phyloP scores from a whole-genome alignment of 257 asterid genomes.

The Lycium barbarum region DNA sequence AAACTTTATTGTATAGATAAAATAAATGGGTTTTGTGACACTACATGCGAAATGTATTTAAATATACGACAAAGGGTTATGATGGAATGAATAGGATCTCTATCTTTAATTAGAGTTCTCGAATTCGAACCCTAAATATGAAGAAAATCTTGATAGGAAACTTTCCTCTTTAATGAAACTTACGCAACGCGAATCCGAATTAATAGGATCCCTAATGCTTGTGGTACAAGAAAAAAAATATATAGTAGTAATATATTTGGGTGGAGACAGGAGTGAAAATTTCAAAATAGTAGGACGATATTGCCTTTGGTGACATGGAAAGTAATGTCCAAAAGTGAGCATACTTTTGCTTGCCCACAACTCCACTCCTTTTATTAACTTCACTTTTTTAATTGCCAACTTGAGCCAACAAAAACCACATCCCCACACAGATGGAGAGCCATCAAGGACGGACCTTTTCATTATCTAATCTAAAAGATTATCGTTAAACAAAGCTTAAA shows the following conservation, averaged over 20 bases:
- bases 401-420: constrained; percentile 20
- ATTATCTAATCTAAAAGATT: neutral
- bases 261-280: neutral
- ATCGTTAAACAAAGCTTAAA: neutral
- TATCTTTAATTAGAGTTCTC: no score
- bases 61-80: neutral
- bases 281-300: constrained; percentile 24
- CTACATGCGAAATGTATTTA: neutral
- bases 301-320: constrained; percentile 20
- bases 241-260: neutral
- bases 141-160: neutral
- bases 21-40: neutral
- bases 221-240: neutral
- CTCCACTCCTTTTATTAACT: constrained; percentile 5
- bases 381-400: neutral
- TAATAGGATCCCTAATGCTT: neutral
- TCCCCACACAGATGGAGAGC: neutral
- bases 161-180: neutral
- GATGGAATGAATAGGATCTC: neutral
- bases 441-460: neutral
- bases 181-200: rapidly evolving
- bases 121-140: no score
- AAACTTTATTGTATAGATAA: neutral
- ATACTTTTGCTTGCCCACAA: constrained; percentile 32
- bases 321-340: constrained; percentile 8